Conservation (phyloP, 1,139 yeast genomes). For the Candida glucosophila region DNA sequence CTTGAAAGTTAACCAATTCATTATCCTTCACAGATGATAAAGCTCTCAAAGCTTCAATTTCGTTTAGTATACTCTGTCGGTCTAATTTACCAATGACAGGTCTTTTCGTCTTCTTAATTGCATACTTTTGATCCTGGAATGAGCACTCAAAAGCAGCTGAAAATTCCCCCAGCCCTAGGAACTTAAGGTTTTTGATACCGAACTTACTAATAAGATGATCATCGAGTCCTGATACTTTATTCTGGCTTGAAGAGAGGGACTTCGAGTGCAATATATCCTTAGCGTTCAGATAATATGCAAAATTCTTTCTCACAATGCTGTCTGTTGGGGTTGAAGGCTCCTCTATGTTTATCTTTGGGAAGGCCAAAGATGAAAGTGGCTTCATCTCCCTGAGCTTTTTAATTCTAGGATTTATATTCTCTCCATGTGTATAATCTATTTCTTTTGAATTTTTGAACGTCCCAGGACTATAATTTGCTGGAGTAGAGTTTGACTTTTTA, state of each 20-base stretch:
- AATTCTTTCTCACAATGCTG: not conserved
- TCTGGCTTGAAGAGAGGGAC: constrained; percentile 4
- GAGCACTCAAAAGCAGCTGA: constrained; percentile 77
- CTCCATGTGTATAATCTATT: no score
- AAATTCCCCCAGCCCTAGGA: constrained; percentile 82
- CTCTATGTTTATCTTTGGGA: constrained; percentile 3
- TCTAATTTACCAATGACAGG: constrained; percentile 36
- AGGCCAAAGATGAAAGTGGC: constrained; percentile 1
- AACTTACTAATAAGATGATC: constrained; percentile 61
- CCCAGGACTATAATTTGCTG: constrained; percentile 24
- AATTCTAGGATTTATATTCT: constrained; percentile 1
- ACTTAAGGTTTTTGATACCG: constrained; percentile 51
- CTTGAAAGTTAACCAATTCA: constrained; percentile 29
- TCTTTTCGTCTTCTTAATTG: constrained; percentile 75
- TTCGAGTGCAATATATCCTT: constrained; percentile 2
- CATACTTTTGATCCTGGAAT: constrained; percentile 59
- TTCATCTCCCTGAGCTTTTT: constrained; percentile 1
- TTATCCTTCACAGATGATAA: constrained; percentile 35
- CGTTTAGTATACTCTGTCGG: constrained; percentile 27
- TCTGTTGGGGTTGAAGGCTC: constrained; percentile 26
- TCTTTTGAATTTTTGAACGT: constrained; percentile 7
- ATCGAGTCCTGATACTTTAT: constrained; percentile 26
- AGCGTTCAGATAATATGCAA: constrained; percentile 4
- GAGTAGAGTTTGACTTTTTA: constrained; percentile 23
- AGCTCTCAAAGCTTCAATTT: constrained; percentile 36